These are phyloP conservation scores for Didymella arachidicola DNA, from an alignment of 2,329 filamentous ascomycete genomes.

Conservation along the genomic window DNA sequence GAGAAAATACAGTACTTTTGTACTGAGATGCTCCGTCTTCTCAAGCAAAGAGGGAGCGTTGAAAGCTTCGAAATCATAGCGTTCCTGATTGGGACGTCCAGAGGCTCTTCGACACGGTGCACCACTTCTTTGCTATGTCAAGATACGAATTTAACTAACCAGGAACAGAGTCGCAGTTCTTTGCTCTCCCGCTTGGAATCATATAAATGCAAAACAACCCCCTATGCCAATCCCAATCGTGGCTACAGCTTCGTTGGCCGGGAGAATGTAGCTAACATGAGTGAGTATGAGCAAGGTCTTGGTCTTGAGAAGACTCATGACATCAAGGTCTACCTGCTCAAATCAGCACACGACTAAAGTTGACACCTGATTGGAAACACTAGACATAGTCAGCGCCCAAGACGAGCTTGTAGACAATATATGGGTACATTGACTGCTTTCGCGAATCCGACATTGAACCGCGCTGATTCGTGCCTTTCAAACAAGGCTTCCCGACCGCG, in stretches of 20 bases:
- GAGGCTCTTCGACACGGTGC: slow-evolving; percentile 8
- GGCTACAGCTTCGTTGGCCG: slow-evolving; percentile 14
- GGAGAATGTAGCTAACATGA: slow-evolving; percentile 12
- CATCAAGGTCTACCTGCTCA: slow-evolving; percentile 2
- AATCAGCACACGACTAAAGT: neutral
- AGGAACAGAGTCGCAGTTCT: slow-evolving; percentile 17
- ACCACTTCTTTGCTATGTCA: neutral
- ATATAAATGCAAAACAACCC: slow-evolving; percentile 7
- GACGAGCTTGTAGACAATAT: slow-evolving; percentile 7
- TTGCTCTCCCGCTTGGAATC: slow-evolving; percentile 11
- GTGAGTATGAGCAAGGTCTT: slow-evolving; percentile 12
- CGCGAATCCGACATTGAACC: neutral
- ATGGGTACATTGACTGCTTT: neutral
- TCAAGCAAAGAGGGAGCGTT: slow-evolving; percentile 11
- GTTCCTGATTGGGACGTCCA: slow-evolving; percentile 15
- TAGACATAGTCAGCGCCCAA: slow-evolving; percentile 7
- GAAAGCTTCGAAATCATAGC: slow-evolving; percentile 23
- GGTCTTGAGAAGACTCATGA: slow-evolving; percentile 6
- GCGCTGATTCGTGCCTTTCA: neutral
- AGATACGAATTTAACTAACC: neutral
- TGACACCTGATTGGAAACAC: slow-evolving; percentile 4
- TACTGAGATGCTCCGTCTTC: slow-evolving; percentile 2
- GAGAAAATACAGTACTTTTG: slow-evolving; percentile 2
- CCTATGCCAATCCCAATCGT: slow-evolving; percentile 19
- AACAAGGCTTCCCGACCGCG: neutral